Evolutionary conservation across 257 asterid species (phyloP).

Genomic region (Lavandula angustifolia): DNA sequence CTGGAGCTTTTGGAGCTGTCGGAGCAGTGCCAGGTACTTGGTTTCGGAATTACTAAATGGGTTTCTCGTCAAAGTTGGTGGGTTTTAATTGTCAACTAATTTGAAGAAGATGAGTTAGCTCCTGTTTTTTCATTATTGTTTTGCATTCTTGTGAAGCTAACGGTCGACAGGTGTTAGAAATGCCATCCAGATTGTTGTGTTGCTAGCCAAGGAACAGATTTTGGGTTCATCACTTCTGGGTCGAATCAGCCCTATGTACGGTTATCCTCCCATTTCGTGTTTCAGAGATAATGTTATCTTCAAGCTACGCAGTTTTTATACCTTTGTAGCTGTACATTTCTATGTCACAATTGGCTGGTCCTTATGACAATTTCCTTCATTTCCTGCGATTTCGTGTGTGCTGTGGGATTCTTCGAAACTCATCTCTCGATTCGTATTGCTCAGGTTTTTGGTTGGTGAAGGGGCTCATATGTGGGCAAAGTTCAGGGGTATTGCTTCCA

Average conservation of each 20-base stretch:
- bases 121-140: slow-evolving; percentile 44
- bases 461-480: no score
- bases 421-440: no score
- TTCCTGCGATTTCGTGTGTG: no score
- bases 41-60: background rate
- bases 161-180: slow-evolving; percentile 85
- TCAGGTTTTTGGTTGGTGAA: no score
- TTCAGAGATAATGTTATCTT: slow-evolving; percentile 16
- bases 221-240: slow-evolving; percentile 79
- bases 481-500: no score
- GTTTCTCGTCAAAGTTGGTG: slow-evolving; percentile 1
- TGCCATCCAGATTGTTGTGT: slow-evolving; percentile 79
- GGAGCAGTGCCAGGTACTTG: slow-evolving; percentile 91
- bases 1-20: slow-evolving; percentile 93
- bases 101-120: slow-evolving; percentile 21
- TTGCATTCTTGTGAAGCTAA: slow-evolving; percentile 65
- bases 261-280: slow-evolving; percentile 30
- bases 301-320: background rate
- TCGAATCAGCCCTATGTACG: slow-evolving; percentile 90
- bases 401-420: no score
- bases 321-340: background rate
- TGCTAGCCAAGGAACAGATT: slow-evolving; percentile 85
- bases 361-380: no score
- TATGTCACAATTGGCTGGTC: background rate
- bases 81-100: no score